Base-by-base conservation (phyloP, 179 eudicot species). In the Spinacia oleracea region DNA sequence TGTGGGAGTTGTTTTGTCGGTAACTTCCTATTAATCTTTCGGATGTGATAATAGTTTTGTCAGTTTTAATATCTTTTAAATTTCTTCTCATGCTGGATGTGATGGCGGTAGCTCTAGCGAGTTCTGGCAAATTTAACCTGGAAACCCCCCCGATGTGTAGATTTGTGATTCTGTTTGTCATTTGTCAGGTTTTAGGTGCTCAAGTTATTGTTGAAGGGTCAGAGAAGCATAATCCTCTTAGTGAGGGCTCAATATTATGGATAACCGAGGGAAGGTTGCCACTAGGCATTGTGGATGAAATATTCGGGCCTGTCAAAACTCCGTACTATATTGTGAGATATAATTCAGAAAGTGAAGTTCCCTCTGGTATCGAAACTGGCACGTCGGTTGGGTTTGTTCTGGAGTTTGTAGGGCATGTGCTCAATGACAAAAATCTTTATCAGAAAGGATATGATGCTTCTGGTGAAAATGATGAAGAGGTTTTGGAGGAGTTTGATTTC, bases 381-480 rank as follows among this genome's bases (percentile, higher is more conserved):
- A 87, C 91, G 70, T 66, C 45, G 15, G 78, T 93, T 76, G 95
- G 98, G 40, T 95, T 90, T 82, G 98, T 95, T 79, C 83, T 85
- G 7, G 97, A 93, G 68, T 95, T 93, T 79, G 92, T 84, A 63
- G 84, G 79, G 72, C 93, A 88, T 65, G 90, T 93, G 43, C 90
- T 95, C 53, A 89, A 88, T 66, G 87, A 89, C 86, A 77, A 83
- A 70, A 88, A 65, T 80, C 89, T 95, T 73, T 89, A 90, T 88
- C 85, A 89, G 81, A 95, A 95, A 90, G 97, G 97, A 35, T 95
- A 93, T 32, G 98, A 95, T 86, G 98, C 97, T 58, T 95, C 98
- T 38, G 95, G 95, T 77, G 90, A 88, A 55, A 81, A 95, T 55
- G 98, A 95, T 77, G 98, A 95, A 86, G 98, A 93, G 86, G 56